Conservation (phyloP, 2,329 filamentous ascomycete species). For the Cladosporium velox region DNA sequence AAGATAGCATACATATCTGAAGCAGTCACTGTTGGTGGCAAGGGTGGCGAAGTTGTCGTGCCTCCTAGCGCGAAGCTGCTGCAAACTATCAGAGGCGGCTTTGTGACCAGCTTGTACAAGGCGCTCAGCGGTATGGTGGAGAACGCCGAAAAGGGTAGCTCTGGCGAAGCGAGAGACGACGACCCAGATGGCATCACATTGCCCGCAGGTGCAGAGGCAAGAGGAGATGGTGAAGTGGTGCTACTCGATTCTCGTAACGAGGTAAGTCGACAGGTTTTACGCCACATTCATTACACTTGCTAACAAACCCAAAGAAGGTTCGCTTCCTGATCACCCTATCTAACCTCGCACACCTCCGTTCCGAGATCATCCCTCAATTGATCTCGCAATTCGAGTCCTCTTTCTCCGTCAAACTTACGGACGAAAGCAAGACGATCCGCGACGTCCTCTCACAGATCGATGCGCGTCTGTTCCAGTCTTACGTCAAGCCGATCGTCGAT, state of each 20-base stretch:
- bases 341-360: conserved; percentile 82
- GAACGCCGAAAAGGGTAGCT: conserved; percentile 78
- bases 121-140: conserved; percentile 94
- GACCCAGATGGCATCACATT: conserved; percentile 53
- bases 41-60: conserved; percentile 74
- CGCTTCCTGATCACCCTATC: conserved; percentile 92
- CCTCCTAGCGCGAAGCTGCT: conserved; percentile 84
- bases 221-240: conserved; percentile 17
- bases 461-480: conserved; percentile 85
- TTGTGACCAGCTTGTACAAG: conserved; percentile 92
- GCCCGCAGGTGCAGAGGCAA: conserved; percentile 28
- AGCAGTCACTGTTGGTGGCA: conserved; percentile 71
- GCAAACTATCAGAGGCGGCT: conserved; percentile 87
- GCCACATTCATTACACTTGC: conserved; percentile 5
- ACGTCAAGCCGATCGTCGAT: conserved; percentile 76
- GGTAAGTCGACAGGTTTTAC: conserved; percentile 37
- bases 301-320: conserved; percentile 44
- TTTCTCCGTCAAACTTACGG: conserved; percentile 91
- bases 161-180: conserved; percentile 56
- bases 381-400: conserved; percentile 89
- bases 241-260: conserved; percentile 52
- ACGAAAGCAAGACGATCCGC: conserved; percentile 87
- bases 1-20: conserved; percentile 94
- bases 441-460: conserved; percentile 92
- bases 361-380: conserved; percentile 81